phyloP scores from a whole-genome alignment of 257 asterid genomes.

The Dorcoceras hygrometricum region DNA sequence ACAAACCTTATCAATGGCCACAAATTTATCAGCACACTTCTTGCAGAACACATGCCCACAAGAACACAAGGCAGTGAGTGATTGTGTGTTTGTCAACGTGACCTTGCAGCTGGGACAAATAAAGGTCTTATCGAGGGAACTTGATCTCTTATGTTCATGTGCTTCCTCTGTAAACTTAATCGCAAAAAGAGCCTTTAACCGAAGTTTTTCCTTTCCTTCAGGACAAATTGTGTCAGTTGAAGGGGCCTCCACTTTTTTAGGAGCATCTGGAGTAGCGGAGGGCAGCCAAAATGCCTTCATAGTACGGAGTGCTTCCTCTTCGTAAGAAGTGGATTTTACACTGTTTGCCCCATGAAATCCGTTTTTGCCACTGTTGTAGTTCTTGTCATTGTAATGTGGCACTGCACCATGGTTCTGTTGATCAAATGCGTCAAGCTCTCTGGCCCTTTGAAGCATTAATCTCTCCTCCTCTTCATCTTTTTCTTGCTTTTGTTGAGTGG shows the following conservation, averaged over 20 bases:
- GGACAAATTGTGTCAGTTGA: constrained; percentile 73
- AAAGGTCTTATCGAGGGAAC: constrained; percentile 59
- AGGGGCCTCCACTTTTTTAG: constrained; percentile 73
- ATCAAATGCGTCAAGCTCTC: constrained; percentile 82
- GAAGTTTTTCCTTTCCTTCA: constrained; percentile 59
- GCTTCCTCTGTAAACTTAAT: constrained; percentile 60
- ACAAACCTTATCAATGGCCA: constrained; percentile 85
- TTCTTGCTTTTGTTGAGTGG: constrained; percentile 64
- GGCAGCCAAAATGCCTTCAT: constrained; percentile 99
- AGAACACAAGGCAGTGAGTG: constrained; percentile 73
- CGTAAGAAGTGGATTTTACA: constrained; percentile 80
- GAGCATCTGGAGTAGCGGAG: constrained; percentile 92
- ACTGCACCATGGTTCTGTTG: constrained; percentile 93
- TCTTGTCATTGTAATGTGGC: constrained; percentile 75
- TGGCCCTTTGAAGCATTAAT: constrained; percentile 56
- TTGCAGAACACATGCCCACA: constrained; percentile 97
- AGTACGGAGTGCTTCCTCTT: constrained; percentile 93
- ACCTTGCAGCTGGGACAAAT: constrained; percentile 96
- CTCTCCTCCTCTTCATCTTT: constrained; percentile 74
- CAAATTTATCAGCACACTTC: constrained; percentile 78
- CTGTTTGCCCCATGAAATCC: constrained; percentile 97
- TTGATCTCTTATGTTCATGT: constrained; percentile 47
- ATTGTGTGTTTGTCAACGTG: constrained; percentile 63
- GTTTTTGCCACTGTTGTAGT: constrained; percentile 58
- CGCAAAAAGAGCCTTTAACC: constrained; percentile 72